Base-by-base conservation (phyloP, 2,329 filamentous ascomycete genomes). In the Aspergillus amoenus region DNA sequence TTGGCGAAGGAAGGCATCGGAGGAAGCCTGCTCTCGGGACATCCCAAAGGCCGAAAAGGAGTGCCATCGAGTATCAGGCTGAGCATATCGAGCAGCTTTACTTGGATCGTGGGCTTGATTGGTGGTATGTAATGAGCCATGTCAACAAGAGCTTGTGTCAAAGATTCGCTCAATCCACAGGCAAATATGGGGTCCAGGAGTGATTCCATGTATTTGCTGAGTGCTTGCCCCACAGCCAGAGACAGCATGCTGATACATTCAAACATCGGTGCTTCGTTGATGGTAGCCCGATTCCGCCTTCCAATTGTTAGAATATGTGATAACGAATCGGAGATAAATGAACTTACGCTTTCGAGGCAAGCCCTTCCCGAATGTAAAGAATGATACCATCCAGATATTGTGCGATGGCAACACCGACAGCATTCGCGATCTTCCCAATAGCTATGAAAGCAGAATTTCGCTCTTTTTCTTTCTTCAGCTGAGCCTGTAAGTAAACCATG, bases 71-170 rank as follows among this genome's bases (percentile, higher is more conserved):
- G 84, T 3, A 97, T 93, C 62, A 93, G 86, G 73, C 94, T 97
- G 40, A 99, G 83, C 84, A 99, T 93, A 69, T 99, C 92, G 12
- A 99, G 83, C 22, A 99, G 79, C 65, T 94, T 88, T 68, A 97
- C 93, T 70, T 99, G 94, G 41, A 99, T 97, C 6, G 87, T 93
- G 2, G 89, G 84, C 70, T 96, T 94, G 56, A 97, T 91, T 0
- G 95, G 92, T 0, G 93, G 94, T 46, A 99, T 97, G 71, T 99
- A 97, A 70, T 97, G 96, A 27, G 94, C 94, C 90, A 99, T 97
- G 69, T 99, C 95, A 21, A 97, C 93, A 53, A 99, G 81, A 3
- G 95, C 95, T 71, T 97, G 93, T 0, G 93, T 97, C 22, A 99
- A 83, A 64, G 95, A 94, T 56, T 93, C 90, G 39, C 92, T 97